A percentile compares a stretch with the other conserved stretches of the same genome.
Evolutionary conservation across 78 protist genomes (phyloP).

Genomic region (Chrysochromulina parva): DNA sequence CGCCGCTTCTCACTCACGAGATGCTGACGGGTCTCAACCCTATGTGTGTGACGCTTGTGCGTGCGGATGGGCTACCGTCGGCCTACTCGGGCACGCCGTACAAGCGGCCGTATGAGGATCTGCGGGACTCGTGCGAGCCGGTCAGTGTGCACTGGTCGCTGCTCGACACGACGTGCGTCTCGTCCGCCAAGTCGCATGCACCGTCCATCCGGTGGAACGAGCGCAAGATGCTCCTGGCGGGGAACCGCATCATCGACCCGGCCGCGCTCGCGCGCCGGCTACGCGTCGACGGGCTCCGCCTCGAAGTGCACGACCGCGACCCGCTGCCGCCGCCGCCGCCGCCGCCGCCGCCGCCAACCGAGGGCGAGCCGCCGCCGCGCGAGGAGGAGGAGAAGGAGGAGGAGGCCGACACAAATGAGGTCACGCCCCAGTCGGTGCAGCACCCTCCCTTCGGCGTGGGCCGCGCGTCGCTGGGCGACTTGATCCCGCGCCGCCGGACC

Average conservation of each 20-base stretch:
- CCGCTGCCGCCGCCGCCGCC: neutral
- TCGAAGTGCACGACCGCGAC: constrained; percentile 18
- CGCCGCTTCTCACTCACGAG: neutral
- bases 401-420: neutral
- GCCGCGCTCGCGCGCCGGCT: neutral
- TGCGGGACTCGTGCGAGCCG: neutral
- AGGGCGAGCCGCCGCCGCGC: no score
- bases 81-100: neutral
- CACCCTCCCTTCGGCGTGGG: neutral
- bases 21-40: neutral
- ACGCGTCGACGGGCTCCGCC: neutral
- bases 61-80: neutral
- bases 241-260: neutral
- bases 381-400: no score
- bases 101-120: neutral
- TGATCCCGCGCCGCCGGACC: neutral
- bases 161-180: neutral
- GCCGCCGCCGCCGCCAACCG: neutral
- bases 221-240: neutral
- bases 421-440: neutral
- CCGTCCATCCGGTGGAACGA: neutral
- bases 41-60: neutral
- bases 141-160: neutral
- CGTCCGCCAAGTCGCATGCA: neutral
- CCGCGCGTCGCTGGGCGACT: neutral